Evolutionary conservation across 345 rosid genomes (phyloP).

Genomic region (Populus nigra): DNA sequence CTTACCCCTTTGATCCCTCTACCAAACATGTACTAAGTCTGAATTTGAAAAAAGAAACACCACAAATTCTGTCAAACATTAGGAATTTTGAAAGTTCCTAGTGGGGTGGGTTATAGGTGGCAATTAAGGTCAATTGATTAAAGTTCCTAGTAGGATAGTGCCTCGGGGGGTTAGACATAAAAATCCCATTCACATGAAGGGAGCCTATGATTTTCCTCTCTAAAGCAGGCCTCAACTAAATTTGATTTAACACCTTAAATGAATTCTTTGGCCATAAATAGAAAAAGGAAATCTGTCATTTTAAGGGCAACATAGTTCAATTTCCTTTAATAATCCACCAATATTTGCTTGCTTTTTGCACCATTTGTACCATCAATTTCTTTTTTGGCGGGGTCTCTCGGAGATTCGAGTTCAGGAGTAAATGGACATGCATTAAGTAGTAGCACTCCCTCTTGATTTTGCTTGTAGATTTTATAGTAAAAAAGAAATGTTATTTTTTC

Average conservation of each 20-base stretch:
- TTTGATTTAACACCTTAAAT: constrained; percentile 10
- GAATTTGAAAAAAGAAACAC: too few relatives aligned
- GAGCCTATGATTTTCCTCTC: background rate
- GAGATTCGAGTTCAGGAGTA: too few relatives aligned
- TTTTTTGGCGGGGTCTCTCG: background rate
- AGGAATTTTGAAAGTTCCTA: background rate
- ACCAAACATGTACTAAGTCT: too few relatives aligned
- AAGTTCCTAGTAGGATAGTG: constrained; percentile 11
- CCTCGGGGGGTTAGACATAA: constrained; percentile 24
- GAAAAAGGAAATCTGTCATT: constrained; percentile 11
- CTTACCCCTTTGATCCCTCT: too few relatives aligned
- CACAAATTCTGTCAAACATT: too few relatives aligned
- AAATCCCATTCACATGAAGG: background rate
- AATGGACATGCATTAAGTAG: too few relatives aligned
- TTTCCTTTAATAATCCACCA: constrained; percentile 20
- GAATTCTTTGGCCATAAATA: constrained; percentile 6
- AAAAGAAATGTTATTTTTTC: too few relatives aligned
- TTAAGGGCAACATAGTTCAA: constrained; percentile 10
- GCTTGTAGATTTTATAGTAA: background rate
- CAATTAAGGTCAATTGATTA: constrained; percentile 13
- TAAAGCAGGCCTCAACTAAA: background rate
- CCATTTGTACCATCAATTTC: background rate
- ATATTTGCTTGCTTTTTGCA: constrained; percentile 17
- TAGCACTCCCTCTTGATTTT: background rate
- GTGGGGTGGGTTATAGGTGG: background rate